Percentiles rank a stretch among this genome's conserved stretches.
Evolutionary conservation across 2,329 filamentous ascomycete genomes (phyloP).

Genomic region (Verticillium isaacii): DNA sequence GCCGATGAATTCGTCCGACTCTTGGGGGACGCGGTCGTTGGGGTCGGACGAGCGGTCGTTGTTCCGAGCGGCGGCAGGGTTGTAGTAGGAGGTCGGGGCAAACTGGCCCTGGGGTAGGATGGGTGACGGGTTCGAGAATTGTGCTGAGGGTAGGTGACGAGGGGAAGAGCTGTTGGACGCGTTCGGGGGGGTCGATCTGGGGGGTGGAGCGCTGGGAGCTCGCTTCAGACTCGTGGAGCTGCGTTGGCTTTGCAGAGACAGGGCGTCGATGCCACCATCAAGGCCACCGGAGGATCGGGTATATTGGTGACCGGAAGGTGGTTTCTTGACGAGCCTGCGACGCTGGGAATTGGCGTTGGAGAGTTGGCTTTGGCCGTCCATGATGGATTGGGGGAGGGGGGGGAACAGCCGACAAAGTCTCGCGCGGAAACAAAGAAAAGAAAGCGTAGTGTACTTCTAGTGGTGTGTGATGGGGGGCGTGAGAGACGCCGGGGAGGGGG

Average conservation of each 20-base stretch:
- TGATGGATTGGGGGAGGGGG: slow-evolving; percentile 24
- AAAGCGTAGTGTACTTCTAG: neutral
- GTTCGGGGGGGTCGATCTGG: slow-evolving; percentile 40
- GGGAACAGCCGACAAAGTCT: slow-evolving; percentile 14
- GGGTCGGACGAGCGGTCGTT: slow-evolving; percentile 2
- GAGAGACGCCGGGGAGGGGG: neutral
- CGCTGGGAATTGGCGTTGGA: slow-evolving; percentile 46
- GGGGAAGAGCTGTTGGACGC: slow-evolving; percentile 43
- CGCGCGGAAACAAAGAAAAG: slow-evolving; percentile 7
- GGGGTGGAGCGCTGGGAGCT: slow-evolving; percentile 54
- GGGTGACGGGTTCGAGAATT: slow-evolving; percentile 42
- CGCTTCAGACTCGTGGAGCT: slow-evolving; percentile 60
- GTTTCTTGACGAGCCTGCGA: slow-evolving; percentile 60
- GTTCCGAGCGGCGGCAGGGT: slow-evolving; percentile 14
- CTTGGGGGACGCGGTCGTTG: slow-evolving; percentile 9
- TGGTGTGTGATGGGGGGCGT: neutral
- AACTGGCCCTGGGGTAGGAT: slow-evolving; percentile 40
- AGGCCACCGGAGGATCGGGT: slow-evolving; percentile 42
- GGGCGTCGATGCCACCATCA: slow-evolving; percentile 51
- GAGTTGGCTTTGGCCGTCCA: slow-evolving; percentile 40
- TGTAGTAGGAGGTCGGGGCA: slow-evolving; percentile 31
- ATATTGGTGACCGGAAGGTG: slow-evolving; percentile 42
- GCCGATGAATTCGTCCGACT: slow-evolving; percentile 57
- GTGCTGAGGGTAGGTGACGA: slow-evolving; percentile 35
- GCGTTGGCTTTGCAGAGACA: slow-evolving; percentile 56